These are phyloP conservation scores for Lipomyces lipofer DNA, from an alignment of 805 yeast species.

Conservation along the genomic window DNA sequence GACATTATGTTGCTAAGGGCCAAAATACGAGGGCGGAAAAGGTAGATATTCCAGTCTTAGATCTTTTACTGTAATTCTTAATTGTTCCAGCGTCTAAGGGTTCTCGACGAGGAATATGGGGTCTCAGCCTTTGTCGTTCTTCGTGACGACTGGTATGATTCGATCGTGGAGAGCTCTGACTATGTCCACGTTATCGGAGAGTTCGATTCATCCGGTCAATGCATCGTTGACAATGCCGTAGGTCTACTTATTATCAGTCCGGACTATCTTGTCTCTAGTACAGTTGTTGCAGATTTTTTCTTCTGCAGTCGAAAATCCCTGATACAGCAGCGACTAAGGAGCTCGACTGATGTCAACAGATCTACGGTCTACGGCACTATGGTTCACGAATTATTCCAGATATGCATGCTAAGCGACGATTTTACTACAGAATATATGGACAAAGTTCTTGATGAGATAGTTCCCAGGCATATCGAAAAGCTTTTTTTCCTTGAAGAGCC, in stretches of 20 bases:
- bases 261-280: slow-evolving; percentile 77
- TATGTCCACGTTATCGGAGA: slow-evolving; percentile 39
- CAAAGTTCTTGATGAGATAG: slow-evolving; percentile 32
- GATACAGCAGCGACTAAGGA: slow-evolving; percentile 54
- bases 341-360: slow-evolving; percentile 64
- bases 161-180: slow-evolving; percentile 35
- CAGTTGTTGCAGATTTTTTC: slow-evolving; percentile 73
- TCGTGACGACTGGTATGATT: slow-evolving; percentile 37
- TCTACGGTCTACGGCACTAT: slow-evolving; percentile 78
- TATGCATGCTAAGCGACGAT: slow-evolving; percentile 47
- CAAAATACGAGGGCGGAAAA: slow-evolving; percentile 1
- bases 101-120: background rate
- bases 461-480: slow-evolving; percentile 31
- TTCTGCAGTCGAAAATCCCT: slow-evolving; percentile 73
- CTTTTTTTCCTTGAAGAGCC: slow-evolving; percentile 34
- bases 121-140: slow-evolving; percentile 19
- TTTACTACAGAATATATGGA: slow-evolving; percentile 46
- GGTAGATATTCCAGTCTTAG: background rate
- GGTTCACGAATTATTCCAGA: slow-evolving; percentile 74
- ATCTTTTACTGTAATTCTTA: background rate
- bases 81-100: slow-evolving; percentile 1
- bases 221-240: slow-evolving; percentile 47
- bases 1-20: background rate
- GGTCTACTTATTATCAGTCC: slow-evolving; percentile 81
- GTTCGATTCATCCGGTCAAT: slow-evolving; percentile 21